A percentile compares a stretch with the other conserved stretches of the same genome.
Evolutionary conservation across 352 stramenopile species (phyloP).

Genomic region (Phytophthora fragariaefolia): DNA sequence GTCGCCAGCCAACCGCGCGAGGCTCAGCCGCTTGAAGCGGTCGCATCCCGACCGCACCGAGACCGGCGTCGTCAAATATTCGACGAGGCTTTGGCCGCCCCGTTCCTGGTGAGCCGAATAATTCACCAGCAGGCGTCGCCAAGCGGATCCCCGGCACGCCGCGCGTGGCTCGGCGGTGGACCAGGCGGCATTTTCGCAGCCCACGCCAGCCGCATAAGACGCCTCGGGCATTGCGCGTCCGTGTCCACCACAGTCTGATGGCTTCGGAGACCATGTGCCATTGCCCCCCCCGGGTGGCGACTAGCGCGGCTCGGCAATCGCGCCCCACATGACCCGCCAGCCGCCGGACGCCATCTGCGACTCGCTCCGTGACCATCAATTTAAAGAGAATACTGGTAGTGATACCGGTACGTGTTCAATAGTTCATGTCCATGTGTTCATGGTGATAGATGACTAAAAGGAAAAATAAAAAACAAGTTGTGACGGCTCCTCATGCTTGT

Average conservation of each 20-base stretch:
- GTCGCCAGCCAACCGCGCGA: too few species aligned
- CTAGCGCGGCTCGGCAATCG: neutral
- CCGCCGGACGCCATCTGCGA: too few species aligned
- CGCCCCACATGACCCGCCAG: neutral
- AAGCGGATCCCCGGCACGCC: constrained; percentile 11
- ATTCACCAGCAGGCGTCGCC: constrained; percentile 17
- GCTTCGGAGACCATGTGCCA: constrained; percentile 14
- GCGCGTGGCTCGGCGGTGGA: constrained; percentile 1
- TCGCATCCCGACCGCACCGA: too few species aligned
- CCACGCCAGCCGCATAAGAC: constrained; percentile 1
- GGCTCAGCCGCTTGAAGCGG: too few species aligned
- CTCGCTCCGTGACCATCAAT: too few species aligned
- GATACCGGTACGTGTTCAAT: too few species aligned
- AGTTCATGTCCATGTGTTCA: too few species aligned
- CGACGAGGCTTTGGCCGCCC: constrained; percentile 8
- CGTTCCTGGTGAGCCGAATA: constrained; percentile 7
- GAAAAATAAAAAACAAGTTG: too few species aligned
- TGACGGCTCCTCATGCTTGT: too few species aligned
- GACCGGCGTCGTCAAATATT: constrained; percentile 19
- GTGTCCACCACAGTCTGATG: constrained; percentile 6
- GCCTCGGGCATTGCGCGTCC: neutral
- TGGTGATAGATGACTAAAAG: too few species aligned
- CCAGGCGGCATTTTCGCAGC: constrained; percentile 29
- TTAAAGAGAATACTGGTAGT: too few species aligned
- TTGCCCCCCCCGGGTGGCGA: neutral